Evolutionary conservation across 2,329 filamentous ascomycete species (phyloP).

Genomic region (Fusarium heterosporum): DNA sequence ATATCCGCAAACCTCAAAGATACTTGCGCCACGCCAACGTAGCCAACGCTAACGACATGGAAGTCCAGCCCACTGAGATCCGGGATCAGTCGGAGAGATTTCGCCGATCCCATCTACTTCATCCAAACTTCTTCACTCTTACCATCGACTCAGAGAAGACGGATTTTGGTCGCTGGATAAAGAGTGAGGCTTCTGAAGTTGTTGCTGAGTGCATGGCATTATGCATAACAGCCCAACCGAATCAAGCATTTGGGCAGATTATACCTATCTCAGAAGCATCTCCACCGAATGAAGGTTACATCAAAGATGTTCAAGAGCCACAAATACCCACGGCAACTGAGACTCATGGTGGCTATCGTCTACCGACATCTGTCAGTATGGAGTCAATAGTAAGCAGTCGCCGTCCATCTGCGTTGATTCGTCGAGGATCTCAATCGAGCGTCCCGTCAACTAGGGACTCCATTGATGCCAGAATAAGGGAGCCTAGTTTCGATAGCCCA

Average conservation of each 20-base stretch:
- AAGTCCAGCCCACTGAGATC: conserved; percentile 82
- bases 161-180: conserved; percentile 81
- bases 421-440: conserved; percentile 62
- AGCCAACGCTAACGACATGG: conserved; percentile 76
- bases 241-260: conserved; percentile 42
- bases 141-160: conserved; percentile 84
- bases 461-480: conserved; percentile 51
- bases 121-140: conserved; percentile 85
- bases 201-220: conserved; percentile 82
- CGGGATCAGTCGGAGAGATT: conserved; percentile 80
- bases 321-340: conserved; percentile 55
- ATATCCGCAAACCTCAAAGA: conserved; percentile 83
- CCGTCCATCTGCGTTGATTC: conserved; percentile 53
- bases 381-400: conserved; percentile 57
- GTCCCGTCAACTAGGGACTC: conserved; percentile 61
- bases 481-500: conserved; percentile 68
- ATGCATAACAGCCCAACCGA: conserved; percentile 55
- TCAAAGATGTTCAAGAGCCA: conserved; percentile 52
- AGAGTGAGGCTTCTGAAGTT: conserved; percentile 82
- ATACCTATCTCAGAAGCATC: conserved; percentile 38
- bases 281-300: conserved; percentile 47
- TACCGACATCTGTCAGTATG: conserved; percentile 64
- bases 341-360: conserved; percentile 61
- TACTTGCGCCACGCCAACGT: conserved; percentile 81
- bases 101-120: conserved; percentile 77